Evolutionary conservation across 352 stramenopile species (phyloP).

Genomic region (Albugo laibachii): DNA sequence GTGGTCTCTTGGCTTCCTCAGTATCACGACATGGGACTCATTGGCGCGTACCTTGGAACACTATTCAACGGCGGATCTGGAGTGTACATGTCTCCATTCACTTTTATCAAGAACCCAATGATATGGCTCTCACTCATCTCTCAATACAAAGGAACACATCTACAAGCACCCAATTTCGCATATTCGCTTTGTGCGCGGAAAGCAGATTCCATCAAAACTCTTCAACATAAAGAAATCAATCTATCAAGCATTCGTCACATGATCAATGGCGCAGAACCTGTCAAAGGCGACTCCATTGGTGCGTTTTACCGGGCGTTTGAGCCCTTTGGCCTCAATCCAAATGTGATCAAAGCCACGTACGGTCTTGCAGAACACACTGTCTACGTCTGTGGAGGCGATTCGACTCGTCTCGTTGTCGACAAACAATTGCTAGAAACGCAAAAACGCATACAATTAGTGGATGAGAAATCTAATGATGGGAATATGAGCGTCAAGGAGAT

Average conservation of each 20-base stretch:
- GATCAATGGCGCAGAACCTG: slow-evolving; percentile 97
- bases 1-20: slow-evolving; percentile 97
- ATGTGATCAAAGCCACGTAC: slow-evolving; percentile 94
- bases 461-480: slow-evolving; percentile 1
- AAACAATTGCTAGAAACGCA: slow-evolving; percentile 81
- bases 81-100: slow-evolving; percentile 95
- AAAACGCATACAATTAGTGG: slow-evolving; percentile 17
- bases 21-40: slow-evolving; percentile 99
- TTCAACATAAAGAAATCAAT: slow-evolving; percentile 32
- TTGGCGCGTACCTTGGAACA: slow-evolving; percentile 81
- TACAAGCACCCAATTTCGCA: slow-evolving; percentile 97
- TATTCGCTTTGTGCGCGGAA: slow-evolving; percentile 94
- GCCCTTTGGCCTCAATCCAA: slow-evolving; percentile 59
- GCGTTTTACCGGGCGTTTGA: slow-evolving; percentile 81
- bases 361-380: slow-evolving; percentile 99
- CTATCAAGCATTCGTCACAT: slow-evolving; percentile 89
- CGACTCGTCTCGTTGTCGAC: slow-evolving; percentile 76
- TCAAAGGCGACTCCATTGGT: slow-evolving; percentile 77
- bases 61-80: slow-evolving; percentile 80
- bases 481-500: slow-evolving; percentile 45
- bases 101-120: slow-evolving; percentile 92
- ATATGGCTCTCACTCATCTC: slow-evolving; percentile 88
- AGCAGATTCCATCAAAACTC: slow-evolving; percentile 31
- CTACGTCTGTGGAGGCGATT: slow-evolving; percentile 89
- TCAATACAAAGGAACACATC: slow-evolving; percentile 85